Conservation (phyloP, 2,329 filamentous ascomycete genomes). For the Colletotrichum karsti region DNA sequence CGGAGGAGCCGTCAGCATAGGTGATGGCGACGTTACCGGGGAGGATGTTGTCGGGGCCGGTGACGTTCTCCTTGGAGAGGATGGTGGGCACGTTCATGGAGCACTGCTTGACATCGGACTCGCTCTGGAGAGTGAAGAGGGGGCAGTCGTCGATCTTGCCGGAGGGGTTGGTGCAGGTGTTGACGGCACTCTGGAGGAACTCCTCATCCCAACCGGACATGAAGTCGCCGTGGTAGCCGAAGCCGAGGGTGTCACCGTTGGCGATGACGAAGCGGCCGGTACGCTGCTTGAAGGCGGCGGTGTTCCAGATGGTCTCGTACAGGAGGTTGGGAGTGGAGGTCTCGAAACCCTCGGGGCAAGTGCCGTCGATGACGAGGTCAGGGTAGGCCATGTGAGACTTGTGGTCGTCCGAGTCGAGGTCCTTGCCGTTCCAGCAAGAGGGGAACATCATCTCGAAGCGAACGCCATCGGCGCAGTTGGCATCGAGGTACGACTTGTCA, state of each 20-base stretch:
- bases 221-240: slow-evolving; percentile 83
- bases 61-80: slow-evolving; percentile 68
- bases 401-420: slow-evolving; percentile 63
- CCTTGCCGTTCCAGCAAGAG: slow-evolving; percentile 85
- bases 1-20: slow-evolving; percentile 35
- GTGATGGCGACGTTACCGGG: slow-evolving; percentile 69
- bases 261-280: slow-evolving; percentile 78
- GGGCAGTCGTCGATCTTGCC: slow-evolving; percentile 79
- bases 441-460: slow-evolving; percentile 89
- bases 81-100: slow-evolving; percentile 64
- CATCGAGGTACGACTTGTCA: slow-evolving; percentile 80
- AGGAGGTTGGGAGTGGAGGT: slow-evolving; percentile 78
- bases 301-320: slow-evolving; percentile 88
- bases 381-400: slow-evolving; percentile 81
- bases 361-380: slow-evolving; percentile 77
- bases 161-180: slow-evolving; percentile 76
- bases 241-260: slow-evolving; percentile 81
- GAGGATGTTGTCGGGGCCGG: slow-evolving; percentile 63
- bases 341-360: slow-evolving; percentile 75
- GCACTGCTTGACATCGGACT: slow-evolving; percentile 68
- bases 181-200: slow-evolving; percentile 76
- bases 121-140: slow-evolving; percentile 75
- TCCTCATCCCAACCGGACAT: slow-evolving; percentile 78
- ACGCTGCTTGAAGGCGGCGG: slow-evolving; percentile 67
- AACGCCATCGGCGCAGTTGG: slow-evolving; percentile 82